These are phyloP conservation scores for Candida manassasensis DNA, from an alignment of 805 yeast species.

Conservation along the genomic window DNA sequence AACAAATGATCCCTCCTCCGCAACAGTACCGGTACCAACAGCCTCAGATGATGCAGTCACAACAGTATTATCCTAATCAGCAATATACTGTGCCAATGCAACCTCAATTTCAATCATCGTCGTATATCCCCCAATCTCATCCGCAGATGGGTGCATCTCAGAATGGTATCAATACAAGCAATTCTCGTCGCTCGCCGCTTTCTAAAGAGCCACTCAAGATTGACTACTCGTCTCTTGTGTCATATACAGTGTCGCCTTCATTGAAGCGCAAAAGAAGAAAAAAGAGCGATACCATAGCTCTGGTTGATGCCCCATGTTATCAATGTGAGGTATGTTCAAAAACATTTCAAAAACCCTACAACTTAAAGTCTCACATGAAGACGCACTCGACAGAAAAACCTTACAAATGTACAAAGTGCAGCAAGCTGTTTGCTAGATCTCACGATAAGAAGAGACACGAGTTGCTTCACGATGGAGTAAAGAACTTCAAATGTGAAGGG, in stretches of 20 bases:
- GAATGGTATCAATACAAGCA: background rate
- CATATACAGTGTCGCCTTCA: constrained; percentile 29
- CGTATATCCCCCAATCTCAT: background rate
- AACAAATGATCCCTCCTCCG: constrained; percentile 1
- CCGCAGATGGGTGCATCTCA: background rate
- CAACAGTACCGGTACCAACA: constrained; percentile 6
- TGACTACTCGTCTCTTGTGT: constrained; percentile 32
- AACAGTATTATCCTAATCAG: background rate
- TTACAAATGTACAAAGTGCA: constrained; percentile 58
- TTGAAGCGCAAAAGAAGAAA: constrained; percentile 25
- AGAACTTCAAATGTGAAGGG: constrained; percentile 66
- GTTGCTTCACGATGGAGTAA: constrained; percentile 66
- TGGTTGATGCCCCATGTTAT: constrained; percentile 14
- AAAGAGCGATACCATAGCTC: constrained; percentile 3
- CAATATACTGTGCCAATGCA: constrained; percentile 1
- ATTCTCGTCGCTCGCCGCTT: background rate
- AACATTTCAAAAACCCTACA: constrained; percentile 45
- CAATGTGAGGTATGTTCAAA: constrained; percentile 43
- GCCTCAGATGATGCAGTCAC: constrained; percentile 5
- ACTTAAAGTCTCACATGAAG: constrained; percentile 46
- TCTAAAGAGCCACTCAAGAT: constrained; percentile 12
- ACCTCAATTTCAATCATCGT: constrained; percentile 1
- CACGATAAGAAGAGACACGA: constrained; percentile 79
- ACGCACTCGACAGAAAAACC: constrained; percentile 67
- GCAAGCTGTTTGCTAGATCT: constrained; percentile 67